Evolutionary conservation across 768 basidiomycete species (phyloP).

Genomic region (Rhodocollybia butyracea): DNA sequence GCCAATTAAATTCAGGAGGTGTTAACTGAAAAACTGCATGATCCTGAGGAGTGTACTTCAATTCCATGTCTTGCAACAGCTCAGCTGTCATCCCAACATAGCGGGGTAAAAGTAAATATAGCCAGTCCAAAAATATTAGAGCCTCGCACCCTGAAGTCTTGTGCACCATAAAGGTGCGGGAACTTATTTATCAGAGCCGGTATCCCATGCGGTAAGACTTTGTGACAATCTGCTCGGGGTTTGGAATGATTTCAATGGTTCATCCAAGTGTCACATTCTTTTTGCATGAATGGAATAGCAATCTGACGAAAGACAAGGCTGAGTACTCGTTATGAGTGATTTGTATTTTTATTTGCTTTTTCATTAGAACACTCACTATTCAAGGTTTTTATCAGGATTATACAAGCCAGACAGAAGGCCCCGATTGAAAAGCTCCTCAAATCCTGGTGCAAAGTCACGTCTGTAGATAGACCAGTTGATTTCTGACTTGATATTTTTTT

Average conservation of each 20-base stretch:
- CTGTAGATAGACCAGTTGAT: constrained; percentile 26
- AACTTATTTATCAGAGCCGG: background rate
- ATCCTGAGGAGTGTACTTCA: constrained; percentile 22
- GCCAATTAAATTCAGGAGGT: constrained; percentile 18
- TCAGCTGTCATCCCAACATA: constrained; percentile 17
- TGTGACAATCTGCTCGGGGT: background rate
- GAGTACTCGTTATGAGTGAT: too few species aligned
- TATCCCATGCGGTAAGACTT: background rate
- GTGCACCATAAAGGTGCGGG: background rate
- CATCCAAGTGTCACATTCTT: constrained; percentile 16
- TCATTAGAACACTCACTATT: background rate
- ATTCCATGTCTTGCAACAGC: constrained; percentile 15
- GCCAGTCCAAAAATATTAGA: background rate
- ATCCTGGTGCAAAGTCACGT: constrained; percentile 16
- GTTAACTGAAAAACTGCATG: constrained; percentile 29
- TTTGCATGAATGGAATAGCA: constrained; percentile 22
- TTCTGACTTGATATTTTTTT: constrained; percentile 29
- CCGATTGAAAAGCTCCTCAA: constrained; percentile 19
- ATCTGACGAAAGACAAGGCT: constrained; percentile 21
- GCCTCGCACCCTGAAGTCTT: background rate
- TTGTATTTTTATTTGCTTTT: too few species aligned
- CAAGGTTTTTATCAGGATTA: constrained; percentile 9
- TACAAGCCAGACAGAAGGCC: constrained; percentile 20
- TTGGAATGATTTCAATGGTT: background rate
- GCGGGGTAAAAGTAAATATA: background rate